These are phyloP conservation scores for Nannochloropsis oceanica DNA, from an alignment of 108 stramenopile genomes.

Conservation along the genomic window DNA sequence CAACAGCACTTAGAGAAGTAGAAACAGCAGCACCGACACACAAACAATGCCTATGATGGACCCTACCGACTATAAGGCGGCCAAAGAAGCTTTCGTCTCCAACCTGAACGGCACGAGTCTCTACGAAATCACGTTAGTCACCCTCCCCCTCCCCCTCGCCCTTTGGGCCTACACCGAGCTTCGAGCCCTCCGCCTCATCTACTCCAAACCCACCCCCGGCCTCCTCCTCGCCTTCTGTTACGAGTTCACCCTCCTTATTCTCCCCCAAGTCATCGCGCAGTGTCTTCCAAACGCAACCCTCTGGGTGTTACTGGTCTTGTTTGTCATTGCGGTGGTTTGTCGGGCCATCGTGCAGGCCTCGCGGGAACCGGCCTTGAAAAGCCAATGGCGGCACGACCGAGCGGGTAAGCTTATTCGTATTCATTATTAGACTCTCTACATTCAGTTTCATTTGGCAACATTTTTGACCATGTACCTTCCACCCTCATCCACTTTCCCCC, in stretches of 20 bases:
- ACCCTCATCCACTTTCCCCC: too few relatives aligned
- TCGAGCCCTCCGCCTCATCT: not conserved
- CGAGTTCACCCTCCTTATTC: not conserved
- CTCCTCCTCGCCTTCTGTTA: not conserved
- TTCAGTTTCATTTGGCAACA: too few relatives aligned
- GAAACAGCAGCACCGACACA: not conserved
- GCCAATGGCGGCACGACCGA: not conserved
- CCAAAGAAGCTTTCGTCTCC: conserved; percentile 12
- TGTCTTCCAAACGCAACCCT: not conserved
- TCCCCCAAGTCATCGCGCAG: not conserved
- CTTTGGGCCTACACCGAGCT: not conserved
- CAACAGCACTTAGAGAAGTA: too few relatives aligned
- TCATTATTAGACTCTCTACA: too few relatives aligned
- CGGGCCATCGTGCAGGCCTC: not conserved
- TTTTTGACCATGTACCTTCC: too few relatives aligned
- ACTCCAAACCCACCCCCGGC: not conserved
- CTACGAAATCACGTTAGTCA: not conserved
- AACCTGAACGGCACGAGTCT: conserved; percentile 9
- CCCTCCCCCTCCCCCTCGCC: not conserved
- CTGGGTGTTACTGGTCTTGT: not conserved
- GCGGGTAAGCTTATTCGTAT: not conserved
- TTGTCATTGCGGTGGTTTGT: not conserved
- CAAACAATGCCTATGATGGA: not conserved
- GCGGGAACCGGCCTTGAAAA: not conserved
- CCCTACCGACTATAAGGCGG: not conserved